These are phyloP conservation scores for Echinosophora koreensis DNA, from an alignment of 306 rosid species.

Conservation along the genomic window DNA sequence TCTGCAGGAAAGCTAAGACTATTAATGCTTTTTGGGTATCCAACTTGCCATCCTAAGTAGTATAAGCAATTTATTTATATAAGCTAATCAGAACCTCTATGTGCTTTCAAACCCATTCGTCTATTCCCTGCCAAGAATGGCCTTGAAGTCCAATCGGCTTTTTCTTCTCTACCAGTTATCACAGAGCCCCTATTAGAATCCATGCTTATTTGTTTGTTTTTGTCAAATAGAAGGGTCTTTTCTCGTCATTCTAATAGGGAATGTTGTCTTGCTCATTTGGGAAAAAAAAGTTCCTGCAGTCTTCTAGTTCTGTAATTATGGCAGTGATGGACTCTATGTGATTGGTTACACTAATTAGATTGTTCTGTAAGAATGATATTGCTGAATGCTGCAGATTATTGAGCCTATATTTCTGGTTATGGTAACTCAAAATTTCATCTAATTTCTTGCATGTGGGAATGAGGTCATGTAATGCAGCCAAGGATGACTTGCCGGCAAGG, in stretches of 20 bases:
- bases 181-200: constrained; percentile 42
- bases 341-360: constrained; percentile 55
- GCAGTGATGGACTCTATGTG: constrained; percentile 40
- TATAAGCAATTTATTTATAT: constrained; percentile 41
- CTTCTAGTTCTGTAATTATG: constrained; percentile 21
- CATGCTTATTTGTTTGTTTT: constrained; percentile 33
- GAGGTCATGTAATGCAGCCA: constrained; percentile 91
- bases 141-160: constrained; percentile 61
- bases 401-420: neutral
- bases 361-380: constrained; percentile 21
- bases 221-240: constrained; percentile 35
- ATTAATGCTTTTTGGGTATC: constrained; percentile 47
- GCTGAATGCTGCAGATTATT: constrained; percentile 8
- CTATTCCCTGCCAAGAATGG: constrained; percentile 56
- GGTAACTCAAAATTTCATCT: constrained; percentile 55
- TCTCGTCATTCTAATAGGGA: constrained; percentile 51
- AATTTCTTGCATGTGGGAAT: constrained; percentile 86
- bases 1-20: constrained; percentile 42
- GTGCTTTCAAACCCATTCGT: constrained; percentile 56
- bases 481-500: constrained; percentile 98
- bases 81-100: constrained; percentile 9
- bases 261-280: constrained; percentile 59
- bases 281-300: constrained; percentile 41
- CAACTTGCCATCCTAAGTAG: constrained; percentile 13
- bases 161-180: constrained; percentile 56